These are phyloP conservation scores for Xylaria longipes DNA, from an alignment of 495 filamentous ascomycete genomes.

Conservation along the genomic window DNA sequence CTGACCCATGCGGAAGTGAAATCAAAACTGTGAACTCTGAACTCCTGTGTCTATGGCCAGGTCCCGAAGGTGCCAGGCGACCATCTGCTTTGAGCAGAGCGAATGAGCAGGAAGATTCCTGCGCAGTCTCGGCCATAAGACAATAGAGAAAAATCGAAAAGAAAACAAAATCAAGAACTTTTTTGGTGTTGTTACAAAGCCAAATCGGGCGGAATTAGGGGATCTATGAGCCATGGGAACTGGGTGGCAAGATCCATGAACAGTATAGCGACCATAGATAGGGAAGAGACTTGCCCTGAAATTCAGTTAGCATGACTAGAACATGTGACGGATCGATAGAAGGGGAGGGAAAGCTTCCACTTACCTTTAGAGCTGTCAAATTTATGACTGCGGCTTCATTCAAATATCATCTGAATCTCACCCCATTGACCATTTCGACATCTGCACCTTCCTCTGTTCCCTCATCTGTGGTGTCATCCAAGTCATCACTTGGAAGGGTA, in stretches of 20 bases:
- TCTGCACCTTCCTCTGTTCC: background rate
- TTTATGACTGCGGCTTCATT: background rate
- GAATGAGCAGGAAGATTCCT: background rate
- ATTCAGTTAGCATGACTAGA: background rate
- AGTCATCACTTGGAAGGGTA: background rate
- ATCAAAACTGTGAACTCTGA: background rate
- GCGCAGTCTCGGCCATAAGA: background rate
- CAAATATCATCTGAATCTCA: background rate
- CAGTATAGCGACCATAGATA: background rate
- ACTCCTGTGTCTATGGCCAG: background rate
- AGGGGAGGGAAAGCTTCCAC: background rate
- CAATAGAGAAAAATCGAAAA: background rate
- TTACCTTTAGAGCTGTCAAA: background rate
- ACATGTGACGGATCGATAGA: background rate
- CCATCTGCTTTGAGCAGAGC: background rate
- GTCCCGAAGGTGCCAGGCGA: background rate
- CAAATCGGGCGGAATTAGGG: background rate
- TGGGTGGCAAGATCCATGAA: background rate
- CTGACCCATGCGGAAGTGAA: background rate
- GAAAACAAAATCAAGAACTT: background rate
- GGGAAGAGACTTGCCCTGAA: background rate
- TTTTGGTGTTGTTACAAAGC: background rate
- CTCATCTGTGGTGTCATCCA: background rate
- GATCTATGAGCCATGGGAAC: background rate
- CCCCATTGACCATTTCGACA: background rate